phyloP scores from a whole-genome alignment of 495 filamentous ascomycete species.

The Astrothelium subdiscretum region DNA sequence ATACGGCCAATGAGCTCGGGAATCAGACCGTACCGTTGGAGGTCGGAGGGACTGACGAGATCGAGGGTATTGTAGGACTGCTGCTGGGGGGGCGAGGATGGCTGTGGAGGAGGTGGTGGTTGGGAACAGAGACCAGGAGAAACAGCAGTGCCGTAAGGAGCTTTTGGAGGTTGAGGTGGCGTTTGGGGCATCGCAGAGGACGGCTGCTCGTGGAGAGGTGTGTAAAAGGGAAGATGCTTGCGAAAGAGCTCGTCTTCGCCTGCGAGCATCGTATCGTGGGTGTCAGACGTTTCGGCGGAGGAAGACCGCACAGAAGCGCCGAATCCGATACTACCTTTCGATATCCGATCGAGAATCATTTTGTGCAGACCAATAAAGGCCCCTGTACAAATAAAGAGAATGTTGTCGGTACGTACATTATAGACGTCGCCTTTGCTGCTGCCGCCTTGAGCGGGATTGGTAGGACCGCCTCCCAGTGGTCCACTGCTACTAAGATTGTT shows the following conservation, averaged over 20 bases:
- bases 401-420: slow-evolving; percentile 88
- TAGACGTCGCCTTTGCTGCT: slow-evolving; percentile 65
- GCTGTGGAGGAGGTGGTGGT: slow-evolving; percentile 8
- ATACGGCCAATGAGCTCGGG: slow-evolving; percentile 89
- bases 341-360: slow-evolving; percentile 70
- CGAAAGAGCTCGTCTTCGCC: slow-evolving; percentile 45
- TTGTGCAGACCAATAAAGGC: slow-evolving; percentile 93
- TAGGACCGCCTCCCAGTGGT: slow-evolving; percentile 10
- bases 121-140: slow-evolving; percentile 2
- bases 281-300: slow-evolving; percentile 26
- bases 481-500: slow-evolving; percentile 3
- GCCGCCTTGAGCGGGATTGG: slow-evolving; percentile 17
- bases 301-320: slow-evolving; percentile 58
- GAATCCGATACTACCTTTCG: slow-evolving; percentile 84
- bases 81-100: neutral
- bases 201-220: slow-evolving; percentile 17
- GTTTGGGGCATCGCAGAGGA: neutral
- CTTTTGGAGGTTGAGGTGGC: neutral
- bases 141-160: neutral
- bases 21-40: slow-evolving; percentile 88
- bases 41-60: slow-evolving; percentile 65
- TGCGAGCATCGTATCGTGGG: slow-evolving; percentile 17
- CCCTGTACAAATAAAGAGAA: slow-evolving; percentile 91
- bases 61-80: slow-evolving; percentile 61
- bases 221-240: slow-evolving; percentile 59